Evolutionary conservation across 2,329 filamentous ascomycete species (phyloP), one percentile per base, ranked within the genome.

Genomic region (Verticillium nubilum): DNA sequence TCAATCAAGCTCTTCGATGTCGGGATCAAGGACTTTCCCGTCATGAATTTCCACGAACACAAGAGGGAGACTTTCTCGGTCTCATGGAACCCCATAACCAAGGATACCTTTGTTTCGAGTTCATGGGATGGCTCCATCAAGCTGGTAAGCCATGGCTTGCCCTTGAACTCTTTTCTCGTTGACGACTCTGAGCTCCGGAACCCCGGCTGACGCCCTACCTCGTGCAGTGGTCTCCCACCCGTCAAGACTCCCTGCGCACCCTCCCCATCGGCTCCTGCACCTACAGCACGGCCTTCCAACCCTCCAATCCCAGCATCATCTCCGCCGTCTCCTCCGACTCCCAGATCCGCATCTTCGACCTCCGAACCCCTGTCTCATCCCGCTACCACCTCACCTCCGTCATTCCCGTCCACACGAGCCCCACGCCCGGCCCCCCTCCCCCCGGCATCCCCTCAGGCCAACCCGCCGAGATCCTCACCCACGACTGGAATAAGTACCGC

Each of bases 401-500:
- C 64, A 89, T 98, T 58, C 91, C 93, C 1, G 93, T 96, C 53
- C 92, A 97, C 74, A 85, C 85, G 2, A 80, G 85, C 3, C 81
- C 84, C 0, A 67, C 69, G 17, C 69, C 66, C 57, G 66, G 64
- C 28, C 70, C 65, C 60, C 73, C 69, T 56, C 76, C 75, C 27
- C 70, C 76, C 31, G 74, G 72, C 31, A 72, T 69, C 56, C 76
- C 75, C 28, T 70, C 76, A 33, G 74, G 72, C 31, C 79, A 86
- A n/a, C 92, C 92, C 0, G 82, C 86, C 10, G 95, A 99, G 78
- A 86, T 91, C 37, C 83, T 99, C 31, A 97, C 93, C 0, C 95
- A 98, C 75, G 95, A 99, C 74, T 99, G 95, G 95, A 99, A 99
- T 78, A 99, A 99, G 75, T 99, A 99, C 76, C 85, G 90, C 42